Evolutionary conservation across 2,329 filamentous ascomycete species (phyloP).

Genomic region (Cryphonectria parasitica): DNA sequence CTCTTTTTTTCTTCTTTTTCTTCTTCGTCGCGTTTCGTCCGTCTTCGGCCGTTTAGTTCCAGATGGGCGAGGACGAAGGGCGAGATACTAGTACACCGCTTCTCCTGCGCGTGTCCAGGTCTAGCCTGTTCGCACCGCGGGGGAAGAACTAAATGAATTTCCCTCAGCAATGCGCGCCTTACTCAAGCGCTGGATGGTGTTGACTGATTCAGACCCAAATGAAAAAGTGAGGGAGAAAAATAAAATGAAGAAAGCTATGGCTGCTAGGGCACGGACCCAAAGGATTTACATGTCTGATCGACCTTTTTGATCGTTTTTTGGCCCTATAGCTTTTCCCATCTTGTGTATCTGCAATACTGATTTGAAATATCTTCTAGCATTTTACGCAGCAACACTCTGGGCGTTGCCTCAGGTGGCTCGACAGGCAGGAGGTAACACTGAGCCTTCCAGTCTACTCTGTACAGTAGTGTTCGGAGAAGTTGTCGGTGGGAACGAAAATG

Average conservation of each 20-base stretch:
- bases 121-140: not conserved
- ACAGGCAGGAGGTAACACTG: not conserved
- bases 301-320: not conserved
- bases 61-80: not conserved
- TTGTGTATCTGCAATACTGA: not conserved
- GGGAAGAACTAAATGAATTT: not conserved
- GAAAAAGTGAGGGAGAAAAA: no score
- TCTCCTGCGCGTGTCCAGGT: not conserved
- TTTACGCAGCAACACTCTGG: not conserved
- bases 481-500: constrained; percentile 21
- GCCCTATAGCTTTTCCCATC: not conserved
- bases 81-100: constrained; percentile 13
- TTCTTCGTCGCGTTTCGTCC: not conserved
- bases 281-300: not conserved
- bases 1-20: not conserved
- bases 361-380: not conserved
- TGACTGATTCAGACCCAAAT: not conserved
- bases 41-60: not conserved
- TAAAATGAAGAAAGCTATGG: not conserved
- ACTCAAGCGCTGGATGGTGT: not conserved
- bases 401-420: not conserved
- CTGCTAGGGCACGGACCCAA: not conserved
- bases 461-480: constrained; percentile 13
- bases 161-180: not conserved
- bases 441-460: not conserved